Evolutionary conservation across 1,284 basidiomycete genomes (phyloP).

Genomic region (Tilletia indica): DNA sequence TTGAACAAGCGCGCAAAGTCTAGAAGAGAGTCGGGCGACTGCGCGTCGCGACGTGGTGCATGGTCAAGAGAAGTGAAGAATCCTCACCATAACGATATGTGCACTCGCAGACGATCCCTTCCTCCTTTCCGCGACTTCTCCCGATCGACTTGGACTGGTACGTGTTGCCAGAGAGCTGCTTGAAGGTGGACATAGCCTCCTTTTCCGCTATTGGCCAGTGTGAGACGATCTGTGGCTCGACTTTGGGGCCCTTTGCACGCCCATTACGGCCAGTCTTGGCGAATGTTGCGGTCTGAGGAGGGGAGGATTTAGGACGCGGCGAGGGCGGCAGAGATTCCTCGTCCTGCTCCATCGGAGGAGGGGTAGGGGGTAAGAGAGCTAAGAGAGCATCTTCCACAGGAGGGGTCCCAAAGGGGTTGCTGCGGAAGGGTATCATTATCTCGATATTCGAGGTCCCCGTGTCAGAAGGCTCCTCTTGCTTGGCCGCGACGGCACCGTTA

Average conservation of each 20-base stretch:
- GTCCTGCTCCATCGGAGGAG: constrained; percentile 16
- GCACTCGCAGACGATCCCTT: constrained; percentile 50
- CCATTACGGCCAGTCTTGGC: neutral
- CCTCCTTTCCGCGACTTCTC: constrained; percentile 74
- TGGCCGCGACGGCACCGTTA: no score
- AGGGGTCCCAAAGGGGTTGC: no score
- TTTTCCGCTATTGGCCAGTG: constrained; percentile 34
- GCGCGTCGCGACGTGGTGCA: no score
- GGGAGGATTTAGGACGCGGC: neutral
- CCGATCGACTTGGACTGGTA: constrained; percentile 88
- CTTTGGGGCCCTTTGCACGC: neutral
- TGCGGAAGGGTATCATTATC: no score
- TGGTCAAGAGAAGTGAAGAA: neutral
- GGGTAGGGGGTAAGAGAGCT: constrained; percentile 7
- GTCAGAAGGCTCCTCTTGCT: no score
- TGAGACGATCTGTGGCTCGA: constrained; percentile 11
- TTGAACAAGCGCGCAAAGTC: no score
- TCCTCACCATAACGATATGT: constrained; percentile 29
- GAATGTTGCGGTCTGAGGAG: neutral
- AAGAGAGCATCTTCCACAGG: neutral
- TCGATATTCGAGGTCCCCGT: no score
- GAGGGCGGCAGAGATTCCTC: neutral
- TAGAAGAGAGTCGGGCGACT: no score
- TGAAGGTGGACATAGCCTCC: constrained; percentile 71
- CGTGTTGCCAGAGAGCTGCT: constrained; percentile 72